phyloP scores from a whole-genome alignment of 345 rosid species.

The Populus nigra region DNA sequence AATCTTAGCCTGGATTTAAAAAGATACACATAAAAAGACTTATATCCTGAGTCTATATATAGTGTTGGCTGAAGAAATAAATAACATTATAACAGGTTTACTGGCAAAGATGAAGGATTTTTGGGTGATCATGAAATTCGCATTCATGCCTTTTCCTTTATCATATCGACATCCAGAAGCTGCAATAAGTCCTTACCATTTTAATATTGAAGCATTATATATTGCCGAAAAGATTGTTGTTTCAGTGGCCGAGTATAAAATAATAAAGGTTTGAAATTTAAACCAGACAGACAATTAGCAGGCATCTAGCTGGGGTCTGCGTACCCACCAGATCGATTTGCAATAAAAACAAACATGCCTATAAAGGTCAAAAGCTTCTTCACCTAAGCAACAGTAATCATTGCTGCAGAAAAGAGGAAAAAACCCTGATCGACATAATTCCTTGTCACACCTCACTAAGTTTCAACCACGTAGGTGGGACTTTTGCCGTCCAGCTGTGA shows the following conservation, averaged over 20 bases:
- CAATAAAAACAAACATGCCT: slow-evolving; percentile 5
- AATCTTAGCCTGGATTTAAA: too few species aligned
- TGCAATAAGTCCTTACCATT: not conserved
- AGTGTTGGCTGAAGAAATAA: too few species aligned
- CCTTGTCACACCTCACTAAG: slow-evolving; percentile 11
- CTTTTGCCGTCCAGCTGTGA: slow-evolving; percentile 32
- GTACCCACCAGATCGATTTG: not conserved
- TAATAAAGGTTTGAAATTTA: slow-evolving; percentile 21
- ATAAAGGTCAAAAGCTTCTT: slow-evolving; percentile 25
- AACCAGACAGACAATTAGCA: slow-evolving; percentile 18
- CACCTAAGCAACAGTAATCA: slow-evolving; percentile 25
- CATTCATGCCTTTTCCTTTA: too few species aligned
- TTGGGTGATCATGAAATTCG: too few species aligned
- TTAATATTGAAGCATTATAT: not conserved
- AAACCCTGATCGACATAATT: slow-evolving; percentile 17
- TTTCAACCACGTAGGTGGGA: slow-evolving; percentile 31
- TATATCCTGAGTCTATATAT: too few species aligned
- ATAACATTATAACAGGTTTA: too few species aligned
- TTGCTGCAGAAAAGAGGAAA: slow-evolving; percentile 16
- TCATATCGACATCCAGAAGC: not conserved
- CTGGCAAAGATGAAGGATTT: too few species aligned
- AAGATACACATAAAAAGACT: too few species aligned
- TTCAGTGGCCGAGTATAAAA: not conserved
- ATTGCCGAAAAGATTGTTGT: not conserved
- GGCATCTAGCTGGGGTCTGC: slow-evolving; percentile 24